Evolutionary conservation across 805 yeast species (phyloP).

Genomic region (Metschnikowia cubensis): DNA sequence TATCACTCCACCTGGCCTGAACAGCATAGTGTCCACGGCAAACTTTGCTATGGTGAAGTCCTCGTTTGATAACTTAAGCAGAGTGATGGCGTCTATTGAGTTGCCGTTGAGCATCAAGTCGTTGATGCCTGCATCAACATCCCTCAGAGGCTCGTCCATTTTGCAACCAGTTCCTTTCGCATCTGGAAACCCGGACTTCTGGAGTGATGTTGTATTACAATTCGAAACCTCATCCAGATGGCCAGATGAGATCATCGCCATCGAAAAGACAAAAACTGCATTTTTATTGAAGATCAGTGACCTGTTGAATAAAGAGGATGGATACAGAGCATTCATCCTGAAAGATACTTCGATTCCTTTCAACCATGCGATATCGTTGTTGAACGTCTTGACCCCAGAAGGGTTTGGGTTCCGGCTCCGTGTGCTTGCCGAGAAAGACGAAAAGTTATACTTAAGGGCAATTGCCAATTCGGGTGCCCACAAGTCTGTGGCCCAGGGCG

Average conservation of each 20-base stretch:
- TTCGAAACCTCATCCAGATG: constrained; percentile 88
- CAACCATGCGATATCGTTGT: constrained; percentile 51
- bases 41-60: constrained; percentile 29
- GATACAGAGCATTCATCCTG: constrained; percentile 56
- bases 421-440: constrained; percentile 81
- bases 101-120: constrained; percentile 72
- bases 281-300: constrained; percentile 66
- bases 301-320: constrained; percentile 45
- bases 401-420: constrained; percentile 84
- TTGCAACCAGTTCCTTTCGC: constrained; percentile 83
- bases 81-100: constrained; percentile 42
- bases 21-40: constrained; percentile 35
- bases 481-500: constrained; percentile 54
- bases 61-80: constrained; percentile 50
- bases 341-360: constrained; percentile 66
- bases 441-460: constrained; percentile 65
- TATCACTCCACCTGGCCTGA: constrained; percentile 52
- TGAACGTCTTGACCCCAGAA: constrained; percentile 75
- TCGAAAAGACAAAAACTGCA: constrained; percentile 89
- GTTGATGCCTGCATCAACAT: constrained; percentile 68
- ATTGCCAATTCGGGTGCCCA: constrained; percentile 62
- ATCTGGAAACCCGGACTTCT: constrained; percentile 66
- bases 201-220: constrained; percentile 77
- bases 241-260: constrained; percentile 88
- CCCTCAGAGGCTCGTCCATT: constrained; percentile 70